Evolutionary conservation across 2,329 filamentous ascomycete species (phyloP).

Genomic region (Karstenula rhodostoma): DNA sequence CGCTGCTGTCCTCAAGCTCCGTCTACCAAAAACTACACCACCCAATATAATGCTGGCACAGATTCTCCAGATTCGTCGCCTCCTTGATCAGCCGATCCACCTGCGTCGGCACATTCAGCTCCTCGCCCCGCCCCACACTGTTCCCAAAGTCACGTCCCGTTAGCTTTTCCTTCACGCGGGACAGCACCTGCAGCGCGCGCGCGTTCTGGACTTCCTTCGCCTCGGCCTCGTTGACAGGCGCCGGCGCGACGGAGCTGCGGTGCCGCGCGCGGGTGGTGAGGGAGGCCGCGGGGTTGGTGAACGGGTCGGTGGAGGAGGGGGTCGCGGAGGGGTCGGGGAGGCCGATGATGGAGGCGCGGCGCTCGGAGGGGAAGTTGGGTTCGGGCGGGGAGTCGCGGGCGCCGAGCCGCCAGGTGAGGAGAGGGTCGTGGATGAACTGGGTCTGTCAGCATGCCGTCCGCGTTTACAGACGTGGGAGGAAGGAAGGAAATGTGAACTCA

Average conservation of each 20-base stretch:
- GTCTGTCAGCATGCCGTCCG: constrained; percentile 10
- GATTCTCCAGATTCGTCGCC: constrained; percentile 94
- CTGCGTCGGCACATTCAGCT: constrained; percentile 85
- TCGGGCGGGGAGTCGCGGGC: constrained; percentile 68
- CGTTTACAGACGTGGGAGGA: neutral
- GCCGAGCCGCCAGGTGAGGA: constrained; percentile 92
- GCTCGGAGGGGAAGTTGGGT: constrained; percentile 67
- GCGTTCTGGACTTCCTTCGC: constrained; percentile 87
- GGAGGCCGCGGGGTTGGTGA: constrained; percentile 37
- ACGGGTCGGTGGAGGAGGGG: constrained; percentile 34
- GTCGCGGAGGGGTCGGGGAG: neutral
- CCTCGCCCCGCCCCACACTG: constrained; percentile 60
- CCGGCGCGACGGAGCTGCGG: constrained; percentile 42
- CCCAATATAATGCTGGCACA: constrained; percentile 98
- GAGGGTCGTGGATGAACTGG: constrained; percentile 98
- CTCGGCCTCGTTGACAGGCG: constrained; percentile 51
- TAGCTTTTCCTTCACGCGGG: constrained; percentile 92
- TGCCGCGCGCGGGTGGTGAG: constrained; percentile 44
- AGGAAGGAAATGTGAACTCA: constrained; percentile 61
- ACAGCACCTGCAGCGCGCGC: constrained; percentile 87
- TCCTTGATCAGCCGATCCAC: constrained; percentile 95
- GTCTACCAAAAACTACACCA: constrained; percentile 99
- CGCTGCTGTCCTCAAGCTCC: no score
- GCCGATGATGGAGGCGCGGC: constrained; percentile 66
- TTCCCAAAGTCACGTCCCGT: constrained; percentile 93